Evolutionary conservation across 225 moss, liverwort and hornwort species (phyloP).

Genomic region (Polytrichum formosum): DNA sequence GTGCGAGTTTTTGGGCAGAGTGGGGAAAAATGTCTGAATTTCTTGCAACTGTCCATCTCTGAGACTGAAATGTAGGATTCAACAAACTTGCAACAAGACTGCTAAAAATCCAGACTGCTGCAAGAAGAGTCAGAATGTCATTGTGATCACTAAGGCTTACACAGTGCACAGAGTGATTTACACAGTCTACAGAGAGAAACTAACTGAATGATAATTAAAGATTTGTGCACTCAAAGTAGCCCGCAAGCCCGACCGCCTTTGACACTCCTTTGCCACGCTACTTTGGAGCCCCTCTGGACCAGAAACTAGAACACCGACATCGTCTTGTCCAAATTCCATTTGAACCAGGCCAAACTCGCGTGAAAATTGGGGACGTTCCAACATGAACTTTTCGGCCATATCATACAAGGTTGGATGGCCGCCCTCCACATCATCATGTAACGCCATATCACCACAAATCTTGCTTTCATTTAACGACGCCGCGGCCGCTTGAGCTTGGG

Average conservation of each 20-base stretch:
- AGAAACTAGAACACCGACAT: slow-evolving; percentile 5
- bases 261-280: slow-evolving; percentile 3
- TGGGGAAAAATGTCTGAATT: no score
- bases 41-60: no score
- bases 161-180: background rate
- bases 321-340: background rate
- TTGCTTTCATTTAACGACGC: no score
- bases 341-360: background rate
- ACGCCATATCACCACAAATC: no score
- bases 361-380: background rate
- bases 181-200: background rate
- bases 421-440: no score
- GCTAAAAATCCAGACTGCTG: no score
- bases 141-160: no score
- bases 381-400: background rate
- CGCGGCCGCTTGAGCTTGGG: no score
- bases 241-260: background rate
- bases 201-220: slow-evolving; percentile 1
- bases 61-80: no score
- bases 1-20: no score
- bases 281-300: slow-evolving; percentile 1
- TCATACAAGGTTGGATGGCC: background rate
- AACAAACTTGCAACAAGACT: no score
- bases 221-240: background rate
- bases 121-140: no score